These are phyloP conservation scores for Lipomyces chichibuensis DNA, from an alignment of 805 yeast species.

Conservation along the genomic window DNA sequence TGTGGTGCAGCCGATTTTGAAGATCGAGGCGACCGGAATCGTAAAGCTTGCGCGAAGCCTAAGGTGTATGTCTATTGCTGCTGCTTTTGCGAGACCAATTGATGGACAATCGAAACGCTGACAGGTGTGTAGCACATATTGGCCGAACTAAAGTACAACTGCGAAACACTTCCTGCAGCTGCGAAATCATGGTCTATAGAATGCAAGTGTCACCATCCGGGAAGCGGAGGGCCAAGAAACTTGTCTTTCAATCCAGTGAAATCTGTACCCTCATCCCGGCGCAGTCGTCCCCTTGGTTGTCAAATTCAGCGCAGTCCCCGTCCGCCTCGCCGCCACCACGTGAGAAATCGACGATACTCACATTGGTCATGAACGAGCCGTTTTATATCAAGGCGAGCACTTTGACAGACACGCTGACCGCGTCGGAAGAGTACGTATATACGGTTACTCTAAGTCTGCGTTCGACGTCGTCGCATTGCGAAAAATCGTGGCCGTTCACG, in stretches of 20 bases:
- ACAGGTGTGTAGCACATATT: slow-evolving; percentile 11
- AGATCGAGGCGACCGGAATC: slow-evolving; percentile 25
- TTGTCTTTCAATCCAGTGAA: slow-evolving; percentile 28
- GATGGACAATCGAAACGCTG: not conserved
- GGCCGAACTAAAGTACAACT: slow-evolving; percentile 10
- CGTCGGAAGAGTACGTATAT: slow-evolving; percentile 6
- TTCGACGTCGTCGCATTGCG: slow-evolving; percentile 18
- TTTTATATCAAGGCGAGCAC: slow-evolving; percentile 29
- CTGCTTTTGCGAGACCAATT: not conserved
- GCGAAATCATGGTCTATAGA: slow-evolving; percentile 23
- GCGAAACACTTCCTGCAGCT: slow-evolving; percentile 22
- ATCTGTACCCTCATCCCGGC: slow-evolving; percentile 21
- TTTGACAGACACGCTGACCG: slow-evolving; percentile 18
- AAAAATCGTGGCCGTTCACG: slow-evolving; percentile 27
- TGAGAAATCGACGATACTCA: slow-evolving; percentile 1
- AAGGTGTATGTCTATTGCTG: slow-evolving; percentile 16
- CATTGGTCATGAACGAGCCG: slow-evolving; percentile 30
- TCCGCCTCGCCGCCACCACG: not conserved
- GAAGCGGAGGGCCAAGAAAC: slow-evolving; percentile 8
- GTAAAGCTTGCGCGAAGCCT: slow-evolving; percentile 22
- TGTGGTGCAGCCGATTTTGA: slow-evolving; percentile 24
- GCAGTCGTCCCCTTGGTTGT: not conserved
- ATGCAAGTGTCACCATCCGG: not conserved
- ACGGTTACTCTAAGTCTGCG: slow-evolving; percentile 10
- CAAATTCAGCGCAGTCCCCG: not conserved